Base-by-base conservation (phyloP, 768 basidiomycete genomes). In the Suillus spraguei region DNA sequence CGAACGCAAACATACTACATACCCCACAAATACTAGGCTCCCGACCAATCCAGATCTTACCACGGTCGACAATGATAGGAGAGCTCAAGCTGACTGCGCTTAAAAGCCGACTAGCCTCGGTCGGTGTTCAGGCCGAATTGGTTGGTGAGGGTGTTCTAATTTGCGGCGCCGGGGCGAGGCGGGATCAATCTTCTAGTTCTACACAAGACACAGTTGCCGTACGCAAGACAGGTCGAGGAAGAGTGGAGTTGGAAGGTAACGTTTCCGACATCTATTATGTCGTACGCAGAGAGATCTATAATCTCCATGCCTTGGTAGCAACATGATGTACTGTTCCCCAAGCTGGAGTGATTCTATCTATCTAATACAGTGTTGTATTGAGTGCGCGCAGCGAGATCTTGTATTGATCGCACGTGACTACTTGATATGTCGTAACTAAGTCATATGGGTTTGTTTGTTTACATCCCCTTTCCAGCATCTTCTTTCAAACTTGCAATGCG, bases 121-220 rank as follows among this genome's bases (percentile, higher is more conserved):
- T 94, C 3, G 89, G 90, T 11, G 87, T 99, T 53, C 89, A 92
- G 50, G 94, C 96, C 0, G 96, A 98, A 74, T 88, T 99, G 62
- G 89, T 95, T n/a, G 97, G 97, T 28, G 97, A 99, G 78, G 97
- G 97, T 79, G 91, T 97, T 10, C 82, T 99, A 35, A 85, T 99
- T 41, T 99, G 97, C 71, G 90, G 89, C 44, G 80, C 82, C 9
- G 86, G 81, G 39, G 87, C 82, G 20, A 84, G 78, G 74, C 66
- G 77, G 72, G 67, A 68, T 64, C 71, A 77, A 52, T 72, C 76
- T 35, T 72, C 80, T 39, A 83, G 85, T 60, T 69, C 79, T 38
- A 71, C 85, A 36, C 82, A 85, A 64, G 87, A 90, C 60, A 84
- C 88, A 4, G 95, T 98, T 5, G 90, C 94, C 0, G 97, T 99